Conservation (phyloP, 345 rosid genomes). For the Populus alba region DNA sequence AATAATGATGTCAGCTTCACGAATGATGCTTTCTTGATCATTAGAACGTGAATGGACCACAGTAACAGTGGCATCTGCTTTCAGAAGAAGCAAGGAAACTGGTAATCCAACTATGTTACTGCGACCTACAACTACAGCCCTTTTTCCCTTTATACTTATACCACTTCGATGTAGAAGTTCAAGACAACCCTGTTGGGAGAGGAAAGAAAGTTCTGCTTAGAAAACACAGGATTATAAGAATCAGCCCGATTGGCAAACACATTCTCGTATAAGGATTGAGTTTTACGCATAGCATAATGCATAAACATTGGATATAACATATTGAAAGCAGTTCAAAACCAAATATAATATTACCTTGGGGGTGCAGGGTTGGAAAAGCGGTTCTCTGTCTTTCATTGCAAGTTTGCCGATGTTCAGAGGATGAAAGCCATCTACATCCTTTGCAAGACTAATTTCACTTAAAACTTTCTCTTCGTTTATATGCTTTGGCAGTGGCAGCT, state of each 20-base stretch:
- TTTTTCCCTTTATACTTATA: slow-evolving; percentile 62
- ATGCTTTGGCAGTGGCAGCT: slow-evolving; percentile 85
- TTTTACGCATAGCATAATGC: not conserved
- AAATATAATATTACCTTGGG: slow-evolving; percentile 63
- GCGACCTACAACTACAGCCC: slow-evolving; percentile 85
- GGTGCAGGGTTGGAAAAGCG: slow-evolving; percentile 88
- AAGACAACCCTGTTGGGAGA: slow-evolving; percentile 65
- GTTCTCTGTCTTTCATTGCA: slow-evolving; percentile 97
- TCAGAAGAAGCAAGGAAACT: slow-evolving; percentile 75
- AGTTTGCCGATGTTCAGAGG: slow-evolving; percentile 92
- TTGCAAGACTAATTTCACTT: slow-evolving; percentile 67
- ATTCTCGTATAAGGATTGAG: not conserved
- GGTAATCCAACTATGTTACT: slow-evolving; percentile 94
- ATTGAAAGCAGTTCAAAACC: not conserved
- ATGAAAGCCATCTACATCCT: slow-evolving; percentile 97
- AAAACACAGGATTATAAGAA: not conserved
- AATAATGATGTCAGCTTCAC: slow-evolving; percentile 85
- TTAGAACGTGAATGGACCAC: slow-evolving; percentile 68
- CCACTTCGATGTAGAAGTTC: slow-evolving; percentile 83
- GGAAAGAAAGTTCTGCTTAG: not conserved
- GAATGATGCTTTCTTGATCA: slow-evolving; percentile 60
- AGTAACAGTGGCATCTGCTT: slow-evolving; percentile 90
- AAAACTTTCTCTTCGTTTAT: slow-evolving; percentile 82
- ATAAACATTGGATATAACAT: not conserved
- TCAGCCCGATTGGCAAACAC: not conserved